Percentiles rank a stretch among this genome's conserved stretches.
Evolutionary conservation across 495 filamentous ascomycete species (phyloP).

Genomic region (Penicillium canariense): DNA sequence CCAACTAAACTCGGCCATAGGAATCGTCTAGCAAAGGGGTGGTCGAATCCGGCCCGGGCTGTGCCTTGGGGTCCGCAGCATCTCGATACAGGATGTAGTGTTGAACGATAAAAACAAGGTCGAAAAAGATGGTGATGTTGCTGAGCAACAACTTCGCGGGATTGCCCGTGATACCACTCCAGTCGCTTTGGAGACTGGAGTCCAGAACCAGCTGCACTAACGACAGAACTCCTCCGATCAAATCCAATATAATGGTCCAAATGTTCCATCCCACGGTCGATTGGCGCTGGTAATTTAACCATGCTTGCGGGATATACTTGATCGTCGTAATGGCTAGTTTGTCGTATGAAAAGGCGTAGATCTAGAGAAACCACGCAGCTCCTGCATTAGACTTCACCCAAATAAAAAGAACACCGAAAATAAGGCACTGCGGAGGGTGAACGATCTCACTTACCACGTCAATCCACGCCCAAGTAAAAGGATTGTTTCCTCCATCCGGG

Average conservation of each 20-base stretch:
- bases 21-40: conserved; percentile 32
- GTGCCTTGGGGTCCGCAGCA: conserved; percentile 19
- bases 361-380: conserved; percentile 35
- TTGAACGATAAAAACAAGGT: conserved; percentile 79
- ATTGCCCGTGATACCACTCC: conserved; percentile 87
- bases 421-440: background rate
- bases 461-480: conserved; percentile 67
- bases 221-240: conserved; percentile 77
- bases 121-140: conserved; percentile 82
- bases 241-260: conserved; percentile 77
- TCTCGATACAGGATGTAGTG: conserved; percentile 76
- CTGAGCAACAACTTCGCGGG: conserved; percentile 85
- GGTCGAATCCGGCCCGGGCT: conserved; percentile 12
- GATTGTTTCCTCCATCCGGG: conserved; percentile 53
- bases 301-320: conserved; percentile 89
- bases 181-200: conserved; percentile 78
- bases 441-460: conserved; percentile 62
- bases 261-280: conserved; percentile 91
- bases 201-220: conserved; percentile 80
- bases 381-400: conserved; percentile 9
- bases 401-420: background rate
- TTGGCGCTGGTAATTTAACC: conserved; percentile 74
- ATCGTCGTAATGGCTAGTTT: conserved; percentile 86
- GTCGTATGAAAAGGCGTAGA: conserved; percentile 79
- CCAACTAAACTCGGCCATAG: conserved; percentile 1